A percentile compares a stretch with the other conserved stretches of the same genome.
These are phyloP conservation scores for Claviceps spartinae DNA, from an alignment of 2,329 filamentous ascomycete species.

Conservation along the genomic window DNA sequence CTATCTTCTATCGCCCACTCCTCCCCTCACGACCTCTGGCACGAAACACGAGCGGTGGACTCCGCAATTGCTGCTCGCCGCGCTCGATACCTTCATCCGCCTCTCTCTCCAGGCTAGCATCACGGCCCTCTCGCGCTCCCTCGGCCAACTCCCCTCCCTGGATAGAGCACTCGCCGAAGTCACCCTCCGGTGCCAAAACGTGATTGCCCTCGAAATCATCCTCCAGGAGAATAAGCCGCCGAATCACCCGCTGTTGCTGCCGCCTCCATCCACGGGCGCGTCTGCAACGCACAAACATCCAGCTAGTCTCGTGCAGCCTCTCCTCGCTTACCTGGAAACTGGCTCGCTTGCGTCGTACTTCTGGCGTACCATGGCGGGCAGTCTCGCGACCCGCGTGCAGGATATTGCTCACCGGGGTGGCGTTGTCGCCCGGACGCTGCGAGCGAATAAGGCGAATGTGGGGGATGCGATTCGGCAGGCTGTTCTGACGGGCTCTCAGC, in stretches of 20 bases:
- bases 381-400: constrained; percentile 62
- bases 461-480: constrained; percentile 69
- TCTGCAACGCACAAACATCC: constrained; percentile 22
- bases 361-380: constrained; percentile 78
- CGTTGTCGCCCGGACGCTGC: constrained; percentile 67
- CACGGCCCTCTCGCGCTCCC: constrained; percentile 57
- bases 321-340: constrained; percentile 72
- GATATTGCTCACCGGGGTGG: constrained; percentile 77
- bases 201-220: constrained; percentile 74
- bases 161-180: constrained; percentile 75
- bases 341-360: constrained; percentile 81
- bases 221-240: constrained; percentile 57
- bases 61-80: constrained; percentile 59
- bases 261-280: constrained; percentile 8
- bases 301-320: constrained; percentile 52
- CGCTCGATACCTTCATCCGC: constrained; percentile 71
- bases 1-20: constrained; percentile 64
- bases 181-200: constrained; percentile 73
- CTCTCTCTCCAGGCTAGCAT: constrained; percentile 68
- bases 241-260: constrained; percentile 52
- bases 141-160: constrained; percentile 68
- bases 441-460: constrained; percentile 60
- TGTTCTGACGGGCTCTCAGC: constrained; percentile 61
- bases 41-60: constrained; percentile 41
- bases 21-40: constrained; percentile 10